Base-by-base conservation (phyloP, 805 yeast genomes). In the Metschnikowia hibisci region DNA sequence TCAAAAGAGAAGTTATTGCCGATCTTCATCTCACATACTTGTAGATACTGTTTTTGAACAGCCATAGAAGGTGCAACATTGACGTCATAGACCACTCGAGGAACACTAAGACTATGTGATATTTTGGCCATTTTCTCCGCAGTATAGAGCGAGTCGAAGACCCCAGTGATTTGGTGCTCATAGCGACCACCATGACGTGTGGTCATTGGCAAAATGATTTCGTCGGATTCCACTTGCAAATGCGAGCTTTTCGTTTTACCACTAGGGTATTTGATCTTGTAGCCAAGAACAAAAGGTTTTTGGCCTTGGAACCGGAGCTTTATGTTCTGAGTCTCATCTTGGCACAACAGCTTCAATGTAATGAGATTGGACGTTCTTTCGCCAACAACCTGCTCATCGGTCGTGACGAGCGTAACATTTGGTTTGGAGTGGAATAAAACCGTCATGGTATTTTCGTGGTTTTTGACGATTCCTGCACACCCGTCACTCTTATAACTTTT, bases 251-350 rank as follows among this genome's bases (percentile, higher is more conserved):
- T 80, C 4, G 58, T 39, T 26, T 57, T 62, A 0, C 87, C 87
- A 53, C 64, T 69, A 6, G 93, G 90, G 31, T 72, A 63, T 22
- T 64, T 64, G 12, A 84, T 62, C n/a, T 78, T 76, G 58, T 88
- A 87, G 31, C 77, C 80, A 20, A 89, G 65, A n/a, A 76, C 62
- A 50, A 87, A 87, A 18, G 91, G 90, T 1, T 81, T 71, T 5
- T 76, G 62, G 1, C 88, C 91, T 31, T 63, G 64, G 28, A 84
- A 60, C 2, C 71, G 58, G 27, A 85, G 43, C 6, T 50, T 52
- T 8, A 66, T 53, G 14, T 53, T 51, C 28, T 61, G 57, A 2
- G 44, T 41, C 26, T 66, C 59, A 23, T 56, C 52, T 39, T 64
- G 68, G 42, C 76, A 70, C 3, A 65, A 55, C 6, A 71, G 52